Base-by-base conservation (phyloP, 192 early-diverging fungal species). In the Lobulomyces angularis region DNA sequence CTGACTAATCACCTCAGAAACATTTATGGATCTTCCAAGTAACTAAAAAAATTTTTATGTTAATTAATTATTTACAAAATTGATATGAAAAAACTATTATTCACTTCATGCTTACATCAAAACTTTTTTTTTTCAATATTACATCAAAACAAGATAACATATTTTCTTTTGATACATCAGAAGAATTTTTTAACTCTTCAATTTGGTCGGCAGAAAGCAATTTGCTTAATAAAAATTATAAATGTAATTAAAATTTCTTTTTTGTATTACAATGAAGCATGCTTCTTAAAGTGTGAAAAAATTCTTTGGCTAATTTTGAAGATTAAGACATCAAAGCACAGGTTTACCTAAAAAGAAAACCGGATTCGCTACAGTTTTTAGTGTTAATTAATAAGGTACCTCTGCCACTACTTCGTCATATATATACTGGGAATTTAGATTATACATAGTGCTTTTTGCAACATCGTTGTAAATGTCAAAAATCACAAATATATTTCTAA, bases 371-470 rank as follows among this genome's bases (percentile, higher is more conserved):
- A 1, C 22, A 14, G 5, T 4, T 14, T 48, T 4, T 11, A 8
- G 8, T 9, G 3, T 5, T 20, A 11, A n/a, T 38, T n/a, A 8
- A 20, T 5, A 17, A 11, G 20, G 6, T 58, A 70, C 68, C 45
- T 74, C 71, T 8, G 71, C 65, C n/a, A 40, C 58, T 18, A 74
- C 52, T 38, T 74, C 71, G 41, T 73, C 58, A 37, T 73, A 70
- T n/a, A 74, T 57, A 42, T 59, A 62, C 42, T 48, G 23, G 34
- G 51, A 50, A 40, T 59, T 64, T 8, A 74, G 27, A 5, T 46
- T 20, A 26, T 61, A 29, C 20, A 74, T 42, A 0, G 65, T 34
- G 17, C 55, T 39, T 25, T 27, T 31, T 6, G 50, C 71, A 1
- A 65, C 56, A 35, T 69, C 69, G 35, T 73, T 65, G 59, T 74